Evolutionary conservation across 352 stramenopile genomes (phyloP).

Genomic region (Bremia lactucae): DNA sequence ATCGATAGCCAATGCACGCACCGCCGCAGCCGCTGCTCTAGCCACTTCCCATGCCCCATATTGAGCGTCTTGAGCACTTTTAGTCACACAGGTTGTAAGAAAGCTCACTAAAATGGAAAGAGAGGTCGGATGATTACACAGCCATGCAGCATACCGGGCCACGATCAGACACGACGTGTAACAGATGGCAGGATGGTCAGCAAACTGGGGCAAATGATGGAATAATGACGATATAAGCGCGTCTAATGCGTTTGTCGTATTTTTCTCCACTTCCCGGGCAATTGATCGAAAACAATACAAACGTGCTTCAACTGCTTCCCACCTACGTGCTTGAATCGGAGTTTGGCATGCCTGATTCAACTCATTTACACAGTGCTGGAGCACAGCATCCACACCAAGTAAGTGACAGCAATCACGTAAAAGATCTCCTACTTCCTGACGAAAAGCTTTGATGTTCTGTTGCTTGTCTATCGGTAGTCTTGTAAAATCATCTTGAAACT

Average conservation of each 20-base stretch:
- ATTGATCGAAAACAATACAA: constrained; percentile 81
- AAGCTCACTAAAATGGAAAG: constrained; percentile 54
- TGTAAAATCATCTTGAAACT: constrained; percentile 63
- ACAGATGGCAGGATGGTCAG: constrained; percentile 64
- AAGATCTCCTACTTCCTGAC: constrained; percentile 71
- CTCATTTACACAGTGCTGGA: constrained; percentile 69
- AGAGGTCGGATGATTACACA: constrained; percentile 34
- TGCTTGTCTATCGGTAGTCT: constrained; percentile 55
- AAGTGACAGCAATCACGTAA: constrained; percentile 68
- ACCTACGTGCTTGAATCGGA: constrained; percentile 30
- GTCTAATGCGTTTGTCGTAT: constrained; percentile 17
- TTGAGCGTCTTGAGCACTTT: constrained; percentile 28
- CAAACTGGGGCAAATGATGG: constrained; percentile 59
- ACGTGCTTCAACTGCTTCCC: constrained; percentile 72
- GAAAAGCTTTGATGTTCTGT: constrained; percentile 75
- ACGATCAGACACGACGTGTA: constrained; percentile 82
- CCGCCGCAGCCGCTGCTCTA: constrained; percentile 52
- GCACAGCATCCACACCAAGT: constrained; percentile 53
- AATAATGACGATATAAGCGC: constrained; percentile 66
- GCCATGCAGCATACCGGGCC: constrained; percentile 72
- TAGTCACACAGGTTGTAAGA: constrained; percentile 59
- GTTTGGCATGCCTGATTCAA: constrained; percentile 60
- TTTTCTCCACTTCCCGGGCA: constrained; percentile 61
- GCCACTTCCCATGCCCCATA: constrained; percentile 70
- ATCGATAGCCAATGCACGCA: constrained; percentile 66